Evolutionary conservation across 2,329 filamentous ascomycete genomes (phyloP).

Genomic region (Penicillium psychrosexuale): DNA sequence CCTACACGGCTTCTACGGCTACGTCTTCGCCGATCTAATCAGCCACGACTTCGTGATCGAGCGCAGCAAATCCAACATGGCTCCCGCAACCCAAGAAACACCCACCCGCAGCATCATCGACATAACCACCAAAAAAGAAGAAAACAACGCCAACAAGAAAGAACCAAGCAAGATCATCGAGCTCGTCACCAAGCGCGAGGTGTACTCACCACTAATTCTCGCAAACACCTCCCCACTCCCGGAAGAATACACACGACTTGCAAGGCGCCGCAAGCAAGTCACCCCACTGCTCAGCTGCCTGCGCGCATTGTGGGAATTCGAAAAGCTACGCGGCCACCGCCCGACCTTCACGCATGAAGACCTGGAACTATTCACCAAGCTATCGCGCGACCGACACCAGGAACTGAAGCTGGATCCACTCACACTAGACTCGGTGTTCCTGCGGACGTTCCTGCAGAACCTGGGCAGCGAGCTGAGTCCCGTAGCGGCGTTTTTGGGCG

Average conservation of each 20-base stretch:
- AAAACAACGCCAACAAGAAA: slow-evolving; percentile 71
- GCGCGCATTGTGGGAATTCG: slow-evolving; percentile 86
- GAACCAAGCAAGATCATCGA: slow-evolving; percentile 73
- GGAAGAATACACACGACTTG: slow-evolving; percentile 66
- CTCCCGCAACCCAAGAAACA: slow-evolving; percentile 64
- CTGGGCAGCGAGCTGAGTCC: slow-evolving; percentile 80
- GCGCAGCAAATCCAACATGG: slow-evolving; percentile 73
- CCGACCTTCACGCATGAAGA: slow-evolving; percentile 61
- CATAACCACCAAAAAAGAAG: slow-evolving; percentile 66
- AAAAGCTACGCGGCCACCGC: slow-evolving; percentile 56
- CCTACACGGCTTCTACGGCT: slow-evolving; percentile 87
- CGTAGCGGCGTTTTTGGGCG: slow-evolving; percentile 83
- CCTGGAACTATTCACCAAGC: slow-evolving; percentile 70
- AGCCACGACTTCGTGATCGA: slow-evolving; percentile 87
- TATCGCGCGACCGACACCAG: slow-evolving; percentile 74
- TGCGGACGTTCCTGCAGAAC: slow-evolving; percentile 83
- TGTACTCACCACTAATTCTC: slow-evolving; percentile 84
- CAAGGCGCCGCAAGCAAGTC: slow-evolving; percentile 69
- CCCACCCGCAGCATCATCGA: slow-evolving; percentile 72
- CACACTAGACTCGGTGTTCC: slow-evolving; percentile 66
- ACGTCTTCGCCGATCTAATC: slow-evolving; percentile 90
- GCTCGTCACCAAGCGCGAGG: slow-evolving; percentile 84
- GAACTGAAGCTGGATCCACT: slow-evolving; percentile 67
- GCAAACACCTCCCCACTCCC: slow-evolving; percentile 73
- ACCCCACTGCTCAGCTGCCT: slow-evolving; percentile 80